Percentiles rank a stretch among this genome's conserved stretches.
phyloP scores from a whole-genome alignment of 768 basidiomycete species.

The Russula sp. region DNA sequence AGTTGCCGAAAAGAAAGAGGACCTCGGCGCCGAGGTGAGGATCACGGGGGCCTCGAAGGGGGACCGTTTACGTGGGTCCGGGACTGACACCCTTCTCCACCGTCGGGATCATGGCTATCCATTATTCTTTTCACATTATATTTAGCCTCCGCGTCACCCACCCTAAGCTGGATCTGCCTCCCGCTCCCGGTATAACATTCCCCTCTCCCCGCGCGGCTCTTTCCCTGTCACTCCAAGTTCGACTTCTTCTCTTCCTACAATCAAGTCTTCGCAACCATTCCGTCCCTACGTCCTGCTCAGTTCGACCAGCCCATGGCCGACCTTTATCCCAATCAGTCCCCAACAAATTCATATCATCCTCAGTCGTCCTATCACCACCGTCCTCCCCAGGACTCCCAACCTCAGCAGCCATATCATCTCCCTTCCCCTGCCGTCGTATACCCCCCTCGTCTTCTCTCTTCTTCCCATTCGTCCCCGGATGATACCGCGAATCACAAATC shows the following conservation, averaged over 20 bases:
- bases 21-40: constrained; percentile 45
- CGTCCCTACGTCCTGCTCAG: constrained; percentile 43
- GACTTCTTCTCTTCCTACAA: constrained; percentile 25
- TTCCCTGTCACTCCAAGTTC: constrained; percentile 29
- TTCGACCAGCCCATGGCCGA: constrained; percentile 37
- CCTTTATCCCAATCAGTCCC: constrained; percentile 31
- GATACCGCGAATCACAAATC: constrained; percentile 25
- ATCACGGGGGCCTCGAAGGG: constrained; percentile 29
- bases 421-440: constrained; percentile 26
- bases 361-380: constrained; percentile 28
- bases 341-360: constrained; percentile 25
- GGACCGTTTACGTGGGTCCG: constrained; percentile 28
- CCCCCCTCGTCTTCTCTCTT: constrained; percentile 25
- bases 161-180: constrained; percentile 34
- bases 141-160: constrained; percentile 36
- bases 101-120: constrained; percentile 37
- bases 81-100: constrained; percentile 41
- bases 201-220: constrained; percentile 30
- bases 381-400: constrained; percentile 25
- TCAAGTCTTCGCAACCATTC: constrained; percentile 34
- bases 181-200: constrained; percentile 34
- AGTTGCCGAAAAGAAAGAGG: constrained; percentile 35
- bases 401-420: constrained; percentile 24
- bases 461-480: constrained; percentile 30
- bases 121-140: constrained; percentile 35